Evolutionary conservation across 306 rosid species (phyloP).

Genomic region (Calophaca sinica): DNA sequence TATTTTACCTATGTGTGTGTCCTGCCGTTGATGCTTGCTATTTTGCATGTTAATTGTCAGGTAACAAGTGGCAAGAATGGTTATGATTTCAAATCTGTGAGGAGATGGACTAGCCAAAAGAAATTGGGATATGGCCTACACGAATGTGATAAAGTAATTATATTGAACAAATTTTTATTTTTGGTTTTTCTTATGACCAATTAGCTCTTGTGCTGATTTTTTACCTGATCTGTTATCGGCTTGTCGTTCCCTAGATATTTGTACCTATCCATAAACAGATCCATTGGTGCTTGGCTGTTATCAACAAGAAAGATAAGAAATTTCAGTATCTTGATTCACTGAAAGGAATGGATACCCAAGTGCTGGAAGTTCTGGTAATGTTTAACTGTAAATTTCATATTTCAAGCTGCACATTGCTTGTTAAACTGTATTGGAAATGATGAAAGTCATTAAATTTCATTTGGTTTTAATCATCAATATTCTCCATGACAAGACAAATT

Average conservation of each 20-base stretch:
- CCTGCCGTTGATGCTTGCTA: slow-evolving; percentile 35
- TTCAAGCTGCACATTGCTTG: slow-evolving; percentile 14
- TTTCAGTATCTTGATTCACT: slow-evolving; percentile 94
- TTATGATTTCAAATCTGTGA: slow-evolving; percentile 87
- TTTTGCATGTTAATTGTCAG: slow-evolving; percentile 52
- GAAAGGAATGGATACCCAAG: slow-evolving; percentile 64
- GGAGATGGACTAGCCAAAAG: slow-evolving; percentile 86
- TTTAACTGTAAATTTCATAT: slow-evolving; percentile 19
- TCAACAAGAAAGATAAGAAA: slow-evolving; percentile 81
- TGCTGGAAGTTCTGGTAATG: slow-evolving; percentile 75
- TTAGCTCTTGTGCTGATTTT: slow-evolving; percentile 22
- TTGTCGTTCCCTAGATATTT: slow-evolving; percentile 65
- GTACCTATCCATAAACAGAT: slow-evolving; percentile 83
- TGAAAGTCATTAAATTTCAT: neutral
- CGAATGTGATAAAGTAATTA: slow-evolving; percentile 87
- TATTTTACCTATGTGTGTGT: slow-evolving; percentile 9
- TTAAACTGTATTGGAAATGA: slow-evolving; percentile 17
- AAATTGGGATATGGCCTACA: slow-evolving; percentile 81
- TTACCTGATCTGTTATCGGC: slow-evolving; percentile 31
- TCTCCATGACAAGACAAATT: slow-evolving; percentile 1
- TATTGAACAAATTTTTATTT: neutral
- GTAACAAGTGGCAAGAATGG: slow-evolving; percentile 67
- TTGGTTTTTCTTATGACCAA: slow-evolving; percentile 14
- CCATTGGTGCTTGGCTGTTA: slow-evolving; percentile 96
- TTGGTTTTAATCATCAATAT: slow-evolving; percentile 12